phyloP scores from a whole-genome alignment of 768 basidiomycete species.

The Phanerochaete carnosa region DNA sequence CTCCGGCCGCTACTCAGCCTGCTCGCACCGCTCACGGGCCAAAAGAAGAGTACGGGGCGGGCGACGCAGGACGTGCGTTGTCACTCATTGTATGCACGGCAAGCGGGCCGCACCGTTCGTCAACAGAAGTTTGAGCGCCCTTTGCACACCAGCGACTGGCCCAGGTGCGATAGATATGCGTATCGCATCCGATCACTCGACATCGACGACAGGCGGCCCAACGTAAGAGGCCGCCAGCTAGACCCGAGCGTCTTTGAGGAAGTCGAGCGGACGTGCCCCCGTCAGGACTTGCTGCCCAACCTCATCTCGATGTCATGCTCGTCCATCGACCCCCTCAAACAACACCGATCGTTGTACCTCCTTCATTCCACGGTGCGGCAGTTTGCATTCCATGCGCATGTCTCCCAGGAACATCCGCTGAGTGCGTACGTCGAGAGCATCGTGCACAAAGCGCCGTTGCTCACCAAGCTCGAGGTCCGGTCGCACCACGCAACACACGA shows the following conservation, averaged over 20 bases:
- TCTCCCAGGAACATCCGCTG: slow-evolving; percentile 30
- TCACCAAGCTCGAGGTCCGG: slow-evolving; percentile 45
- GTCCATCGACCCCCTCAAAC: slow-evolving; percentile 15
- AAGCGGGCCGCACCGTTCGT: background rate
- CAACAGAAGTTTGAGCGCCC: slow-evolving; percentile 24
- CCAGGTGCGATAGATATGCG: slow-evolving; percentile 47
- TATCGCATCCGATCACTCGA: slow-evolving; percentile 20
- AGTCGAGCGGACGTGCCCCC: slow-evolving; percentile 51
- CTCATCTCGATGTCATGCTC: slow-evolving; percentile 50
- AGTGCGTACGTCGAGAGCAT: slow-evolving; percentile 31
- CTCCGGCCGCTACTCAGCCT: slow-evolving; percentile 43
- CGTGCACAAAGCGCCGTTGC: slow-evolving; percentile 41
- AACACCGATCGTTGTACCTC: slow-evolving; percentile 43
- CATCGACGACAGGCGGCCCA: slow-evolving; percentile 18
- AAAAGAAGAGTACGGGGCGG: background rate
- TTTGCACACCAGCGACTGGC: slow-evolving; percentile 52
- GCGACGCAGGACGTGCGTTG: background rate
- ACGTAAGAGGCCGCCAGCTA: slow-evolving; percentile 9
- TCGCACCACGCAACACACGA: slow-evolving; percentile 33
- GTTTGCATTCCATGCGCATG: slow-evolving; percentile 24
- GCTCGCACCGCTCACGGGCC: slow-evolving; percentile 42
- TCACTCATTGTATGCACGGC: background rate
- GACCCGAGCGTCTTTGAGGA: slow-evolving; percentile 40
- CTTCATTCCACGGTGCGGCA: slow-evolving; percentile 49
- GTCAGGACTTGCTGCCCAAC: slow-evolving; percentile 51